Percentiles rank a stretch among this genome's conserved stretches.
phyloP scores from a whole-genome alignment of 2,329 filamentous ascomycete genomes.

The Diaporthe ampelina region DNA sequence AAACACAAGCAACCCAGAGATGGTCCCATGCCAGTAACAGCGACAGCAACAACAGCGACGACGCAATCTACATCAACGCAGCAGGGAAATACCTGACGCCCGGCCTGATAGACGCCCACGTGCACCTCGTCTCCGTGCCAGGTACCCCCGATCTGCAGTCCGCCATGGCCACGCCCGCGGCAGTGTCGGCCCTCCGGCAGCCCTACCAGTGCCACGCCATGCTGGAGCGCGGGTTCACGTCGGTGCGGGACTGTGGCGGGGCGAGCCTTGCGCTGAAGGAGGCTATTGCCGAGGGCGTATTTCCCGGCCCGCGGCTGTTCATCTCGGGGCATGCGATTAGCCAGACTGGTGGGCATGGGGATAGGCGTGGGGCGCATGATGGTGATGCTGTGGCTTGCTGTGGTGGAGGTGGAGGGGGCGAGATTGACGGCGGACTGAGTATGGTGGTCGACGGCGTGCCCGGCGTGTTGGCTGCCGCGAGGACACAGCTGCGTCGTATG shows the following conservation, averaged over 20 bases:
- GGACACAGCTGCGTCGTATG: slow-evolving; percentile 65
- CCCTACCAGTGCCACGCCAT: slow-evolving; percentile 64
- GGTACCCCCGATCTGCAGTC: slow-evolving; percentile 55
- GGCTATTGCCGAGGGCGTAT: slow-evolving; percentile 68
- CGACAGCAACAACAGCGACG: not conserved
- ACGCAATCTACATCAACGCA: slow-evolving; percentile 53
- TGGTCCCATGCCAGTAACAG: not conserved
- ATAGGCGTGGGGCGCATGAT: slow-evolving; percentile 61
- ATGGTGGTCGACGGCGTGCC: slow-evolving; percentile 67
- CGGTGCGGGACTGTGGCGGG: slow-evolving; percentile 70
- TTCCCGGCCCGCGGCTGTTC: slow-evolving; percentile 69
- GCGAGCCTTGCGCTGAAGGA: slow-evolving; percentile 68
- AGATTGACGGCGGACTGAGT: slow-evolving; percentile 49
- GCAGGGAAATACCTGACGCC: slow-evolving; percentile 61
- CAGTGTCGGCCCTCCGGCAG: slow-evolving; percentile 58
- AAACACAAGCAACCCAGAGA: accelerated
- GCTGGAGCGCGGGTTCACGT: slow-evolving; percentile 70
- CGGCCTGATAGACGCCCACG: slow-evolving; percentile 66
- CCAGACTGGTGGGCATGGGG: slow-evolving; percentile 72
- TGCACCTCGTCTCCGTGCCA: slow-evolving; percentile 61
- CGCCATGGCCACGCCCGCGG: slow-evolving; percentile 52
- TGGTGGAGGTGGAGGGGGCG: slow-evolving; percentile 52
- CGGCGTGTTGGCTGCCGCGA: slow-evolving; percentile 64
- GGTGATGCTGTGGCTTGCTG: slow-evolving; percentile 55
- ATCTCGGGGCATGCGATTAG: slow-evolving; percentile 67